Evolutionary conservation across 805 yeast species (phyloP).

Genomic region (Priceomyces castillae): DNA sequence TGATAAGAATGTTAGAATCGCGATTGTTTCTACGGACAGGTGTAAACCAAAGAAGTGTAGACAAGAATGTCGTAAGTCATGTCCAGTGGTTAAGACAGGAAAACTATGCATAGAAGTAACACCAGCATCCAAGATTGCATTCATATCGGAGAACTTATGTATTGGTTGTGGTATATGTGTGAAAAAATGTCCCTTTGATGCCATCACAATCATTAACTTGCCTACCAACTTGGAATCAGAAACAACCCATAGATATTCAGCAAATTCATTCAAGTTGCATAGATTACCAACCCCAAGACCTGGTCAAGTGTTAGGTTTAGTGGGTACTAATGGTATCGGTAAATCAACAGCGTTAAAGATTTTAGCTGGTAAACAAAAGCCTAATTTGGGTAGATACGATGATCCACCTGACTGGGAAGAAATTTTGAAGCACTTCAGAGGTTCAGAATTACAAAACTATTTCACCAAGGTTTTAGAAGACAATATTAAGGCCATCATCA

Average conservation of each 20-base stretch:
- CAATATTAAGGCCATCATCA: conserved; percentile 91
- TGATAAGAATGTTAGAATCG: conserved; percentile 73
- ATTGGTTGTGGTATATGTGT: conserved; percentile 99
- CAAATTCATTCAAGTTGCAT: conserved; percentile 95
- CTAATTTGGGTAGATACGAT: conserved; percentile 90
- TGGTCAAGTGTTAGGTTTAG: conserved; percentile 96
- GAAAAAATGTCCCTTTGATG: conserved; percentile 97
- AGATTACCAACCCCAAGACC: conserved; percentile 98
- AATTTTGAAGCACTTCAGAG: conserved; percentile 87
- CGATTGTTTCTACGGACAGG: conserved; percentile 89
- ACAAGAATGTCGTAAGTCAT: conserved; percentile 94
- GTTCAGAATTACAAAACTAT: conserved; percentile 94
- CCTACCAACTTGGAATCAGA: conserved; percentile 92
- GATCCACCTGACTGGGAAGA: conserved; percentile 98
- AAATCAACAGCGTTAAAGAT: conserved; percentile 96
- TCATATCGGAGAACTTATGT: conserved; percentile 89
- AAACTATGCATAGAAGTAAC: conserved; percentile 95
- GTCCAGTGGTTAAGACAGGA: conserved; percentile 98
- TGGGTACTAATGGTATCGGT: conserved; percentile 99
- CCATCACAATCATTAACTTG: conserved; percentile 90
- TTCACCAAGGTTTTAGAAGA: conserved; percentile 93
- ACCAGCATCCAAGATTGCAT: conserved; percentile 88
- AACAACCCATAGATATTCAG: conserved; percentile 96
- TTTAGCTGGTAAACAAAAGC: conserved; percentile 95
- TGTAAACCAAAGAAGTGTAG: conserved; percentile 98